Base-by-base conservation (phyloP, 2,329 filamentous ascomycete genomes). In the Neocucurbitaria cava region DNA sequence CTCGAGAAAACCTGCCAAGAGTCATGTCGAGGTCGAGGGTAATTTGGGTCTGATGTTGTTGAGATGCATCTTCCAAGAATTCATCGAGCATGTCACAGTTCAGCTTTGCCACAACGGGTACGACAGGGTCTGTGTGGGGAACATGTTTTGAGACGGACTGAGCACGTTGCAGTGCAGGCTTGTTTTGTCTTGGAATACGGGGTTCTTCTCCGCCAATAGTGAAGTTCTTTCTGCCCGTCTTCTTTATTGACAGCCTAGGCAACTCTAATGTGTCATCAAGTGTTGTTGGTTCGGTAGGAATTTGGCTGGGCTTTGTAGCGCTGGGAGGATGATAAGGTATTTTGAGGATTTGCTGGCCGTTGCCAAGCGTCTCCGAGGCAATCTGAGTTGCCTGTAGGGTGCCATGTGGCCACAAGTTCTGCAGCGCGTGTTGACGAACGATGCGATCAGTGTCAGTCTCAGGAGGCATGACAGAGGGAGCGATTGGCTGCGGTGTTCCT, bases 341-440 rank as follows among this genome's bases (percentile, higher is more conserved):
- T 42, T 54, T 70, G 39, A 72, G 71, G 40, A 74, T 41, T 26
- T 60, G 64, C 21, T 67, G 66, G 20, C 68, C 71, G 48, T 69
- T 69, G 35, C 57, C 52, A 15, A 64, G 47, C 23, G 64, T 31
- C 52, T 65, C 60, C 11, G 56, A 41, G 18, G 43, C 42, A 21
- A 57, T 46, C 28, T 58, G 54, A 9, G 46, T 21, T n/a, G 54
- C 11, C 46, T 46, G 48, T 42, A 53, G 30, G 40, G 53, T 62
- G 11, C 41, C 51, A 30, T 54, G 42, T n/a, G 44, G 10, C 24
- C 17, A 49, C 2, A 33, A 4, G 9, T 42, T 44, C 23, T 48
- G 43, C 3, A 58, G 64, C 58, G 64, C 60, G 54, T 56, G 44
- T 13, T 55, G 59, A 21, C 45, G 42, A 28, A 45, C 36, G 18